These are phyloP conservation scores for Mortierella sp. DNA, from an alignment of 371 early-diverging fungal genomes.

Conservation along the genomic window DNA sequence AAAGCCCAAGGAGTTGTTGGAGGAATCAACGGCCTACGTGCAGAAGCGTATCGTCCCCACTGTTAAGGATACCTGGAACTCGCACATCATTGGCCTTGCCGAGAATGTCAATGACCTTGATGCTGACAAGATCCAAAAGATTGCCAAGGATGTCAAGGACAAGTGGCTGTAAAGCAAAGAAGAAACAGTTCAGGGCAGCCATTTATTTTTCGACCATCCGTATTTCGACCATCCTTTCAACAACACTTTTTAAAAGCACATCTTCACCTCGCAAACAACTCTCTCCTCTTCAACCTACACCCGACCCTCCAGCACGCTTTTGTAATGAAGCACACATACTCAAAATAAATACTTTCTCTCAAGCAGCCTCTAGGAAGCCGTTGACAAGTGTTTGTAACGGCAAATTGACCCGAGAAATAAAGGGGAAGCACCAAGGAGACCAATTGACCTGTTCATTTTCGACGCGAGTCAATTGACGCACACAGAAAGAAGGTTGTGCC, in stretches of 20 bases:
- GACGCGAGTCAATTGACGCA: too few species aligned
- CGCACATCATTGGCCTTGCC: conserved; percentile 53
- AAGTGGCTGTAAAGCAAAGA: conserved; percentile 51
- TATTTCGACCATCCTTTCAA: not conserved
- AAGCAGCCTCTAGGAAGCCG: too few species aligned
- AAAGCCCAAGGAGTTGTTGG: conserved; percentile 56
- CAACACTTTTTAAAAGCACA: not conserved
- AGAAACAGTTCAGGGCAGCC: not conserved
- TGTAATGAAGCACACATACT: not conserved
- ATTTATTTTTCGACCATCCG: not conserved
- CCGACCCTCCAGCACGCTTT: too few species aligned
- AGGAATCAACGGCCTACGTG: conserved; percentile 46
- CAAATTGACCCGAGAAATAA: not conserved
- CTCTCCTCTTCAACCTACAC: too few species aligned
- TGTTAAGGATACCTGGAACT: conserved; percentile 57
- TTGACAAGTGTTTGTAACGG: not conserved
- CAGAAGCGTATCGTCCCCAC: conserved; percentile 44
- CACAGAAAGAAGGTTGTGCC: not conserved
- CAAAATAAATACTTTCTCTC: not conserved
- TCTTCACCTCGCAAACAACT: not conserved
- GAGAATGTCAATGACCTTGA: conserved; percentile 53
- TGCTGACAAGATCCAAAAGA: conserved; percentile 55
- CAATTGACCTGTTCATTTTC: not conserved
- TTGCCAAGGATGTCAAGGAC: conserved; percentile 57
- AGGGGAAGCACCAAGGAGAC: not conserved